Evolutionary conservation across 257 asterid genomes (phyloP).

Genomic region (Fraxinus pennsylvanica): DNA sequence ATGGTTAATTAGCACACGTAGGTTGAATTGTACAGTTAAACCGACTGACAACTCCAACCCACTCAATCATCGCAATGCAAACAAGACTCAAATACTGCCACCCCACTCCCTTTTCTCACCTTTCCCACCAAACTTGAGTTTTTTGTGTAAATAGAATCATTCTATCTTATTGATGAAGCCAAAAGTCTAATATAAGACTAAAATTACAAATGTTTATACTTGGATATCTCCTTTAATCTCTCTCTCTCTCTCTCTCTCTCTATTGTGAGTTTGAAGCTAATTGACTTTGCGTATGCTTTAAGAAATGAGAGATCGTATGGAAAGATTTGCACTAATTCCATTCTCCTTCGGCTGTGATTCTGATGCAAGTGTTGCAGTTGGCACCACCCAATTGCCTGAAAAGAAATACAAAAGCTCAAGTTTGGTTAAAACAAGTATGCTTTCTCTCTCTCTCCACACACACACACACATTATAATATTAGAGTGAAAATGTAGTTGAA

Average conservation of each 20-base stretch:
- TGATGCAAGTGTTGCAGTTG: slow-evolving; percentile 35
- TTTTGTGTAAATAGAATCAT: slow-evolving; percentile 10
- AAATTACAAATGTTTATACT: background rate
- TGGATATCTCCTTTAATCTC: background rate
- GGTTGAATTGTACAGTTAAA: slow-evolving; percentile 39
- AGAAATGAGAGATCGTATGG: slow-evolving; percentile 30
- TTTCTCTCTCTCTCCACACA: background rate
- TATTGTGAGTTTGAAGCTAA: background rate
- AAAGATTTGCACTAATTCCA: slow-evolving; percentile 36
- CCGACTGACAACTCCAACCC: slow-evolving; percentile 38
- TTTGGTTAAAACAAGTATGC: background rate
- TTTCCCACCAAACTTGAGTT: slow-evolving; percentile 1
- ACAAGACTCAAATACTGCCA: background rate
- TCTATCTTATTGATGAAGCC: slow-evolving; percentile 24
- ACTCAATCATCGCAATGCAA: slow-evolving; percentile 25
- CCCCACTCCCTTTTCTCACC: background rate
- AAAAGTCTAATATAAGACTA: background rate
- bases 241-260: background rate
- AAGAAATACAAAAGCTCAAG: slow-evolving; percentile 8
- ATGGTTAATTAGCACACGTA: slow-evolving; percentile 19
- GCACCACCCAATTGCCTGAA: slow-evolving; percentile 15
- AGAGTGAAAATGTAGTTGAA: background rate
- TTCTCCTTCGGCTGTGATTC: slow-evolving; percentile 45
- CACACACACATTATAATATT: background rate
- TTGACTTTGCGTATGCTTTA: background rate